Conservation (phyloP, 768 basidiomycete genomes). For the Leccinum longicurvipes region DNA sequence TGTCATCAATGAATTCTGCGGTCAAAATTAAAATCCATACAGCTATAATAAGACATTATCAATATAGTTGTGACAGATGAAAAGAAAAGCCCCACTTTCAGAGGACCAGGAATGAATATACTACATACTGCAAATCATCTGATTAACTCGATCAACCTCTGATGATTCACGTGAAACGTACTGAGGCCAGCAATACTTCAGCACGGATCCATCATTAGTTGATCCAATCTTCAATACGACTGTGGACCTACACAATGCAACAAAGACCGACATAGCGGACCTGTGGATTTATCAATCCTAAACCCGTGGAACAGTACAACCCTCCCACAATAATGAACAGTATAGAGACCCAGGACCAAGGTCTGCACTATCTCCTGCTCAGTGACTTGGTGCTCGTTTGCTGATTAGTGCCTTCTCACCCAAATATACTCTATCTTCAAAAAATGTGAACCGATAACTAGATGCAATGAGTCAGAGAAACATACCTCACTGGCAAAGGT, state of each 20-base stretch:
- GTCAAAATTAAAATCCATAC: not conserved
- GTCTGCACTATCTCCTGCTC: not conserved
- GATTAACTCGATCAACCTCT: not conserved
- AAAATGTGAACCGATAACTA: not conserved
- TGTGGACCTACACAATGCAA: not conserved
- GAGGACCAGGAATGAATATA: not conserved
- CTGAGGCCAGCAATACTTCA: not conserved
- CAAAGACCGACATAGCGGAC: too few species aligned
- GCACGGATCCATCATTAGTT: not conserved
- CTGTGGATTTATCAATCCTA: not conserved
- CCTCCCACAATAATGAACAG: slow-evolving; percentile 4
- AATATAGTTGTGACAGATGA: not conserved
- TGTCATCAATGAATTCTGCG: too few species aligned
- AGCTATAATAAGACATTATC: not conserved
- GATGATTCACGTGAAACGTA: not conserved
- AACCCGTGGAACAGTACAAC: too few species aligned
- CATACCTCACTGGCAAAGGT: slow-evolving; percentile 5
- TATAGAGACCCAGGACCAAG: slow-evolving; percentile 9
- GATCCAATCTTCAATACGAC: too few species aligned
- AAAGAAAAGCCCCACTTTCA: not conserved
- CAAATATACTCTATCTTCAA: slow-evolving; percentile 14
- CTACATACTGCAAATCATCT: not conserved
- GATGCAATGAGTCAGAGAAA: not conserved
- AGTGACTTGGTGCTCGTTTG: fast-evolving
- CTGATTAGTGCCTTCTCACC: slow-evolving; percentile 1